These are phyloP conservation scores for Dendrobium officinale DNA, from an alignment of 106 monocot species.

Conservation along the genomic window DNA sequence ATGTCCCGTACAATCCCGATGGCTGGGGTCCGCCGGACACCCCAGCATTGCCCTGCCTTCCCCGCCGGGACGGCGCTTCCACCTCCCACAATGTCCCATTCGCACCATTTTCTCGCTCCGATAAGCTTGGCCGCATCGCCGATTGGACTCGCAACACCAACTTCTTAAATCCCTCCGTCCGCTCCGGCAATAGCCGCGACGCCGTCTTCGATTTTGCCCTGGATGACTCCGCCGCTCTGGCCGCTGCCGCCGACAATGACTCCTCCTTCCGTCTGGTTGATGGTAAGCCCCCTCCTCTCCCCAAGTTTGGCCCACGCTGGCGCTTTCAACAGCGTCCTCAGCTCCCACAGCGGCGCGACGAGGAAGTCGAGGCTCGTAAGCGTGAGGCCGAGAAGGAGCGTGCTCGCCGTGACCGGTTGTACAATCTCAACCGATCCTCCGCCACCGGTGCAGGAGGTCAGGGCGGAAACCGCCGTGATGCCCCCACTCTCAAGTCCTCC, in stretches of 20 bases:
- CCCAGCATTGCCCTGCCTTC: constrained; percentile 33
- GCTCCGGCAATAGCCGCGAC: constrained; percentile 7
- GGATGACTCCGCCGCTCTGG: constrained; percentile 40
- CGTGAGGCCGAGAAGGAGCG: constrained; percentile 90
- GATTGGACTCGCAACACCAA: constrained; percentile 88
- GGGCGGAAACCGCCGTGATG: constrained; percentile 32
- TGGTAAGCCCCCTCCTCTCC: constrained; percentile 83
- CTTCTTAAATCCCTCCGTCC: constrained; percentile 2
- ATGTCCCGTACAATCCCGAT: constrained; percentile 91
- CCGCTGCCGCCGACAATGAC: constrained; percentile 39
- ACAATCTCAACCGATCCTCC: constrained; percentile 25
- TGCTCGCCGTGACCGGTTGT: constrained; percentile 66
- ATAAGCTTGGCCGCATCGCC: constrained; percentile 91
- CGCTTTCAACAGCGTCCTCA: constrained; percentile 80
- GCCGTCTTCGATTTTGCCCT: constrained; percentile 39
- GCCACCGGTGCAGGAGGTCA: not conserved
- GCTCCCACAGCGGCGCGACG: constrained; percentile 90
- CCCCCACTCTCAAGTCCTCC: constrained; percentile 52
- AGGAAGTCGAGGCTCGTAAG: constrained; percentile 80
- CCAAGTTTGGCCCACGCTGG: constrained; percentile 88
- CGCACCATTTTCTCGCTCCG: constrained; percentile 95
- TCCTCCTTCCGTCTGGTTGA: constrained; percentile 93
- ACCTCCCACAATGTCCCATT: constrained; percentile 53
- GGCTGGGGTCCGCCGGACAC: constrained; percentile 91
- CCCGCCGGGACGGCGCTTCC: constrained; percentile 4